phyloP scores from a whole-genome alignment of 306 rosid genomes.

The Vigna angularis region DNA sequence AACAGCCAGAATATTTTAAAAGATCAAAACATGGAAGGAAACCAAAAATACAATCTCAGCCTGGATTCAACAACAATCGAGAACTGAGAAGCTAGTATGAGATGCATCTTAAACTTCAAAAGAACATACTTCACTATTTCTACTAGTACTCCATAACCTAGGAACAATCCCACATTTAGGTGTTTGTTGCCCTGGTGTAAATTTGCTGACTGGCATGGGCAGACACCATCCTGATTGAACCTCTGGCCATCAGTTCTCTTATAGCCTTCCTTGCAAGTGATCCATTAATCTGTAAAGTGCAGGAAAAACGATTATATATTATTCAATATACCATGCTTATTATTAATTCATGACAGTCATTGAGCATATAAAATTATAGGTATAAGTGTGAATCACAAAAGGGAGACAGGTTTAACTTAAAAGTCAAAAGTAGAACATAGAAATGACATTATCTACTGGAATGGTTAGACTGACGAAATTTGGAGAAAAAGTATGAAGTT shows the following conservation, averaged over 20 bases:
- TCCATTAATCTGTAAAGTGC: constrained; percentile 61
- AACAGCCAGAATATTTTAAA: constrained; percentile 1
- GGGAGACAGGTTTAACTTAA: not conserved
- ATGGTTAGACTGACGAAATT: not conserved
- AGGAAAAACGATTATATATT: not conserved
- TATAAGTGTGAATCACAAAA: not conserved
- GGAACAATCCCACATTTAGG: constrained; percentile 41
- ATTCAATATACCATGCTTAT: not conserved
- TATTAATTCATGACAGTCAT: not conserved
- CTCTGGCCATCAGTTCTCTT: constrained; percentile 73
- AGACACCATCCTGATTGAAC: constrained; percentile 73
- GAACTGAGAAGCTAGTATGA: constrained; percentile 30
- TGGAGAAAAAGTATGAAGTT: not conserved
- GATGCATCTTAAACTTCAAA: constrained; percentile 38
- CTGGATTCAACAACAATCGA: constrained; percentile 33
- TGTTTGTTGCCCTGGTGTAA: constrained; percentile 82
- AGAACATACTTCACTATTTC: constrained; percentile 39
- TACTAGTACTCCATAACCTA: constrained; percentile 24
- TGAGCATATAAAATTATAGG: not conserved
- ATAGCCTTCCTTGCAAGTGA: constrained; percentile 80
- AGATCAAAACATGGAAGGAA: constrained; percentile 21
- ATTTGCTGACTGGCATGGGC: constrained; percentile 81
- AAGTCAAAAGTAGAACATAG: not conserved
- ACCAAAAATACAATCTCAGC: constrained; percentile 28
- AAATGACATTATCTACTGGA: not conserved